These are phyloP conservation scores for Lactuca sativa DNA, from an alignment of 129 eudicot species.

Conservation along the genomic window DNA sequence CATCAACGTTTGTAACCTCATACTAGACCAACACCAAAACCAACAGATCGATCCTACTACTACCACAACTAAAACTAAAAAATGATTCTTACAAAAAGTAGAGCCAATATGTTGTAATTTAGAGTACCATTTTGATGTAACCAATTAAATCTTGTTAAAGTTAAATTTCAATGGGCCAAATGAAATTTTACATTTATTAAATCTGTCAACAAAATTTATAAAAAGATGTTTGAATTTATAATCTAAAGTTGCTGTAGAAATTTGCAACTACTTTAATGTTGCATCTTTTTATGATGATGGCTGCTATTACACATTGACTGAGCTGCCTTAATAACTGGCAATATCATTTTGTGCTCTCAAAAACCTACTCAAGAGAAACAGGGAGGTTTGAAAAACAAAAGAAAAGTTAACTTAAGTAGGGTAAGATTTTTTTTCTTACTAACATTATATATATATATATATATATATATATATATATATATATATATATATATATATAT, in stretches of 20 bases:
- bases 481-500: too few species aligned
- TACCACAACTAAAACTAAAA: not conserved
- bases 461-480: too few species aligned
- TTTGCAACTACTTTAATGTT: not conserved
- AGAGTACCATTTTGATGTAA: not conserved
- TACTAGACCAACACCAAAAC: constrained; percentile 36
- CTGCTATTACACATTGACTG: not conserved
- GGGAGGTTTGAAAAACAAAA: too few species aligned
- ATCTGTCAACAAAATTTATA: not conserved
- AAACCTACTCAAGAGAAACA: too few species aligned
- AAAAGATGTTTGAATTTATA: not conserved
- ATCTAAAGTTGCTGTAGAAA: not conserved
- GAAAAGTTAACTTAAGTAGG: too few species aligned
- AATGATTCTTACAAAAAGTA: not conserved
- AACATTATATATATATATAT: too few species aligned
- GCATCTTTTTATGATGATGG: not conserved
- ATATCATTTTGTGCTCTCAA: too few species aligned
- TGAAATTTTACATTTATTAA: not conserved
- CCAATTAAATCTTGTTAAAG: too few species aligned
- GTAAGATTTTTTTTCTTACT: too few species aligned
- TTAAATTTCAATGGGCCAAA: not conserved
- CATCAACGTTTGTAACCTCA: constrained; percentile 56
- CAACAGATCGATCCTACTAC: not conserved
- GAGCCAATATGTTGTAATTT: not conserved
- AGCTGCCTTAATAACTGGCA: too few species aligned